Evolutionary conservation across 495 filamentous ascomycete species (phyloP).

Genomic region (Aspergillus leporis): DNA sequence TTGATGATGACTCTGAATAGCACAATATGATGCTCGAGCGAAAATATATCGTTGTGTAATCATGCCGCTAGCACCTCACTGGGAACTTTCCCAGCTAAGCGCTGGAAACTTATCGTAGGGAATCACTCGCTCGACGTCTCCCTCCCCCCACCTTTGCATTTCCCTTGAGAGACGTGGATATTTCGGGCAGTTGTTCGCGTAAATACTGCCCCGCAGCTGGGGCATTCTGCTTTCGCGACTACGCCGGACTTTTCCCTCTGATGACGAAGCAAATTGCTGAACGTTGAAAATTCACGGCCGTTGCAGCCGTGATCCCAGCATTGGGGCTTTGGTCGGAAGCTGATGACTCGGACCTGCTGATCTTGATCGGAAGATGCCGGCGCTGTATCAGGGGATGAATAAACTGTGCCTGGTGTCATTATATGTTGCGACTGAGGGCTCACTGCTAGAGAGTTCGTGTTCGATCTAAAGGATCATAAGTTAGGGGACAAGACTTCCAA

Average conservation of each 20-base stretch:
- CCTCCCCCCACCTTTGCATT: conserved; percentile 64
- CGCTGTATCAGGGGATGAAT: conserved; percentile 33
- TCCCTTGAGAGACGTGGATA: conserved; percentile 84
- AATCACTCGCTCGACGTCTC: conserved; percentile 31
- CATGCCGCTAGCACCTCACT: neutral
- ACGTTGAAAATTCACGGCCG: conserved; percentile 90
- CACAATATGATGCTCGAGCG: neutral
- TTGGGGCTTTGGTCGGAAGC: conserved; percentile 80
- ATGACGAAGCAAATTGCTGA: conserved; percentile 89
- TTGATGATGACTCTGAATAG: neutral
- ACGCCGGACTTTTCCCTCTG: conserved; percentile 93
- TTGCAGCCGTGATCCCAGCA: conserved; percentile 97
- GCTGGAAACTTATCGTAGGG: neutral
- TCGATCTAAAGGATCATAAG: conserved; percentile 18
- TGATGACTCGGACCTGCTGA: conserved; percentile 67
- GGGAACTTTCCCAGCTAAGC: no score
- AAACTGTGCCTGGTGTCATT: conserved; percentile 29
- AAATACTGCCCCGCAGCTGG: conserved; percentile 86
- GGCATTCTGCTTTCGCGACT: conserved; percentile 81
- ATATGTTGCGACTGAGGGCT: conserved; percentile 33
- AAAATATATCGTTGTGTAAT: neutral
- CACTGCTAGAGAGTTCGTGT: conserved; percentile 25
- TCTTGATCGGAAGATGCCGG: conserved; percentile 34
- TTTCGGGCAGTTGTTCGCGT: conserved; percentile 89
- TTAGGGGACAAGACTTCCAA: neutral